A percentile compares a stretch with the other conserved stretches of the same genome.
phyloP scores from a whole-genome alignment of 164 flowering plant genomes.

The Echeveria elegans region DNA sequence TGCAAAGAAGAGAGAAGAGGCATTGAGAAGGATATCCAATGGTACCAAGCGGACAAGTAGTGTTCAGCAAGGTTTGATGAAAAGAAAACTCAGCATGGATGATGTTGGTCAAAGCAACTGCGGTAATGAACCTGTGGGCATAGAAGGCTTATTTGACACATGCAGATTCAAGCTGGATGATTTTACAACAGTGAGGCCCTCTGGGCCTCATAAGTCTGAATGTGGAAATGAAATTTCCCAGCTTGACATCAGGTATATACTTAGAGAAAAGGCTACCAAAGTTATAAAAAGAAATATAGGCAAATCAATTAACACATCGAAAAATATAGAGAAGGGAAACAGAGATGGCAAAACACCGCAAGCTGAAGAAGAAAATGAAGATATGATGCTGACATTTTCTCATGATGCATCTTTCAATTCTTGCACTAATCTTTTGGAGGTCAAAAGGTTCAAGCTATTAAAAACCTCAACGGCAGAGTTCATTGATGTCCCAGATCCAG shows the following conservation, averaged over 20 bases:
- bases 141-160: slow-evolving; percentile 17
- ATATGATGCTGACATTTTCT: slow-evolving; percentile 10
- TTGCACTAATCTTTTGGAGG: slow-evolving; percentile 11
- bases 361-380: slow-evolving; percentile 16
- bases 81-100: slow-evolving; percentile 33
- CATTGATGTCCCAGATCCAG: slow-evolving; percentile 56
- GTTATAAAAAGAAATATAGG: slow-evolving; percentile 39
- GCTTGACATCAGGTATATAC: slow-evolving; percentile 31
- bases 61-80: slow-evolving; percentile 20
- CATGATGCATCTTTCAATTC: slow-evolving; percentile 12
- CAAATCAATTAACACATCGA: slow-evolving; percentile 22
- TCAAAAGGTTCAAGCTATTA: slow-evolving; percentile 5
- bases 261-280: slow-evolving; percentile 48
- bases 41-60: slow-evolving; percentile 24
- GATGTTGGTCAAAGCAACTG: slow-evolving; percentile 14
- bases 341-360: slow-evolving; percentile 13
- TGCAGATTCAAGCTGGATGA: slow-evolving; percentile 17
- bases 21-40: slow-evolving; percentile 31
- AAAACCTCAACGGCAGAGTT: slow-evolving; percentile 25
- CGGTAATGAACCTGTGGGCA: slow-evolving; percentile 14
- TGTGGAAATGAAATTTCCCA: slow-evolving; percentile 28
- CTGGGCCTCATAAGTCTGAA: slow-evolving; percentile 19
- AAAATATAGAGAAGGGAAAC: slow-evolving; percentile 11
- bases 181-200: slow-evolving; percentile 20
- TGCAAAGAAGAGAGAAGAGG: slow-evolving; percentile 58